Base-by-base conservation (phyloP, 352 stramenopile genomes). In the Pythium dissimile region DNA sequence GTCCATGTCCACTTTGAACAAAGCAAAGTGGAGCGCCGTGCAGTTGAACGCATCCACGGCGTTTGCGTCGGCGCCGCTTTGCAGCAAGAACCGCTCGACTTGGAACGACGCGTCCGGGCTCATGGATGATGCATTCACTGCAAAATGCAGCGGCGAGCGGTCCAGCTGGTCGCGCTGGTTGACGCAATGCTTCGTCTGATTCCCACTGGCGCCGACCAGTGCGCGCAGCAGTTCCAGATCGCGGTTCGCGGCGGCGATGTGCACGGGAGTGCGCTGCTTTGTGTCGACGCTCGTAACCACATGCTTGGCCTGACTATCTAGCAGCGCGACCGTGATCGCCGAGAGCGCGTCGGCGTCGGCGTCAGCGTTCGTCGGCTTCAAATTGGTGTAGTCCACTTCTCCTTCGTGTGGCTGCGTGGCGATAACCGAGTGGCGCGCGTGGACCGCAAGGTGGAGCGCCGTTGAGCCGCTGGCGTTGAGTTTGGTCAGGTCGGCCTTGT, bases 81-180 rank as follows among this genome's bases (percentile, higher is more conserved):
- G 74, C 7, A 92, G 42, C 23, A 92, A 50, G 32, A 89, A 83
- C 1, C 83, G 75, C 57, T 90, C 83, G 8, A 90, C 60, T n/a
- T 88, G 77, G 34, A 92, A 90, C 3, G 78, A 86, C n/a, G 83
- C 83, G 15, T 90, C 78, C 0, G 83, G 67, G 24, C 57, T 85
- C 76, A 90, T 89, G 0, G 67, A 68, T 5, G 78, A 76, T 8
- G 68, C 64, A 37, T 92, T 92, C 8, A 92, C 71, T 27, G 82
- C 82, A 49, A 83, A 86, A 41, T 92, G 82, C n/a, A 92, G 54
- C 3, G 80, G 75, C 11, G 82, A 86, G 7, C 82, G 74, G 8
- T 66, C 72, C 32, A 82, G 72, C 20, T 50, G 61, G 28, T 90
- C 76, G 16, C 52, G 37, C 35, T 75, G 64, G 56, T 90, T 90